Evolutionary conservation across 75 land plant genomes (phyloP), one percentile per base, ranked within the genome.

Genomic region (Larix kaempferi): DNA sequence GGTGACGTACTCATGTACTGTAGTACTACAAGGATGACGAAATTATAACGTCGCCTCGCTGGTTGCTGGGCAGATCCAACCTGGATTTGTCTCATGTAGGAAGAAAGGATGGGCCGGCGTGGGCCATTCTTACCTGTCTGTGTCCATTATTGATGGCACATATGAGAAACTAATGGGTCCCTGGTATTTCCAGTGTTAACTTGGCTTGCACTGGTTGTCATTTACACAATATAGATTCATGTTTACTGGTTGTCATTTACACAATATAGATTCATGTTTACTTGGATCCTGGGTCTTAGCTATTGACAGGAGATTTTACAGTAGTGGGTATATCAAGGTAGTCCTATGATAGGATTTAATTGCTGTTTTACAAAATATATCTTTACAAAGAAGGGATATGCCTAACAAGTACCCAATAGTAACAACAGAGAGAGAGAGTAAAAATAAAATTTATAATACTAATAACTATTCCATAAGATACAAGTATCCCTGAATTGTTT

Each of bases 1-100:
- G 14, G 73, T 41, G 49, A 39, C 13, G 73, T 44, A 69, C 10
- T 16, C 4, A 11, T 44, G 52, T 41, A 69, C 52, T 37, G 73
- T 41, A n/a, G 73, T 41, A n/a, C 19, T 35, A 23, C 54, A 49
- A 10, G 2, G 12, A 49, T 49, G 11, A 8, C 52, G 52, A 49
- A 49, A n/a, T n/a, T n/a, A n/a, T 49, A 49, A 49, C 12, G 54
- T 49, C 2, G 54, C 54, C 54, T 49, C 10, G 54, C 54, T 12
- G 73, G 13, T 39, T 69, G 73, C 23, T 54, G n/a, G 73, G 44
- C 49, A 41, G 73, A 69, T 69, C 73, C 73, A 69, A 41, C 73
- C 73, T 21, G 73, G 73, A 69, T 41, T 10, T 49, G 54, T 10
- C 54, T 10, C 54, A 10, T 49, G 12, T 10, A 49, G 54, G 54